Base-by-base conservation (phyloP, 768 basidiomycete genomes). In the Mycena maculata region DNA sequence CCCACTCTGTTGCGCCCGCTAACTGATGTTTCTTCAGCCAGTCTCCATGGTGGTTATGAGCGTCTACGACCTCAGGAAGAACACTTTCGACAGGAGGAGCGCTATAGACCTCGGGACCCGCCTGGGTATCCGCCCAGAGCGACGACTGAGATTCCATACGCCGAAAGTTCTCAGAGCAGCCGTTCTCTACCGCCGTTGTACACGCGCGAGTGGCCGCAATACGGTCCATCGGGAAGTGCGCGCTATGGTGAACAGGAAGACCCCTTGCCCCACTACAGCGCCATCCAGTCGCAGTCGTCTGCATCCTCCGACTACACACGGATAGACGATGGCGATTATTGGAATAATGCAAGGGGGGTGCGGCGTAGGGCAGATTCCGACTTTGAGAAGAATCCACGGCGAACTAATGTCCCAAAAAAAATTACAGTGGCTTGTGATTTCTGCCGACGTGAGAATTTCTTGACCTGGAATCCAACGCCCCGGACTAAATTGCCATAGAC, bases 361-460 rank as follows among this genome's bases (percentile, higher is more conserved):
- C 52, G 33, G 3, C 52, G 52, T 22, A 38, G 11, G 9, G 52
- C 52, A 38, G 33, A 38, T 18, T 31, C 75, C 22, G 77, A 74
- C 47, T 75, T 71, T 59, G 76, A 74, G 27, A 61, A 63, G 27
- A 71, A 75, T 39, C 68, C 76, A 25, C 73, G 71, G 58, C 80
- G 77, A 69, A 60, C 72, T 25, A 77, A 73, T 56, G 74, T 72
- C 56, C 70, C 74, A 25, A 77, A 81, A 70, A 91, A 90, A 80
- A 87, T 86, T 36, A 79, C 80, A 25, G 84, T 93, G 38, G 92
- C 92, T 63, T 94, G 92, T 79, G 82, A 91, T 77, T 92, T 92
- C 76, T 94, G 92, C 80, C 84, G 92, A 85, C 85, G 92, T 89
- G 72, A 73, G 80, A 41, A 22, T 48, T 44, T 3, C 18, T 58